Conservation (phyloP, 1,284 basidiomycete genomes). For the Mycosarcoma mackinlayi region DNA sequence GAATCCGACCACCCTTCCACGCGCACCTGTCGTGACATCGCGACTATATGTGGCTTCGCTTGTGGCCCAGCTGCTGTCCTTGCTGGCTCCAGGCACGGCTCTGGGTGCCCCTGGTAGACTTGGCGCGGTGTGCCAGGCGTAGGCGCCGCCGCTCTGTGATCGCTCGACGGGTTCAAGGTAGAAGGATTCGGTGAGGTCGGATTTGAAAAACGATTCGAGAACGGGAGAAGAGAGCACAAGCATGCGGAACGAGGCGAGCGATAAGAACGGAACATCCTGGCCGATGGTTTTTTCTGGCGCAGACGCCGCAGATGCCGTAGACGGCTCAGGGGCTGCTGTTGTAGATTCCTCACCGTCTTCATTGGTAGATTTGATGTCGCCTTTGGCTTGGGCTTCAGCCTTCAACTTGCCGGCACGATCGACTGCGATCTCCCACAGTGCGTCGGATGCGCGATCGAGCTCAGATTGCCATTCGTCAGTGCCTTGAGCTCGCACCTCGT, state of each 20-base stretch:
- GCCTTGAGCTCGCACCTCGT: slow-evolving; percentile 17
- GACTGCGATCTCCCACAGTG: slow-evolving; percentile 63
- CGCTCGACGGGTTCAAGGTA: slow-evolving; percentile 58
- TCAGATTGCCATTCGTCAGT: slow-evolving; percentile 57
- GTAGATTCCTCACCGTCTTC: slow-evolving; percentile 38
- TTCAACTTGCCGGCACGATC: slow-evolving; percentile 58
- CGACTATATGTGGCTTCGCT: slow-evolving; percentile 62
- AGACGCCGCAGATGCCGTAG: slow-evolving; percentile 6
- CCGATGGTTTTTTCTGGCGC: slow-evolving; percentile 26
- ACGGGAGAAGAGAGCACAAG: slow-evolving; percentile 64
- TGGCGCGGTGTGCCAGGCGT: slow-evolving; percentile 65
- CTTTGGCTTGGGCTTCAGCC: slow-evolving; percentile 15
- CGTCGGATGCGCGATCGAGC: slow-evolving; percentile 58
- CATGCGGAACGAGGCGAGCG: slow-evolving; percentile 62
- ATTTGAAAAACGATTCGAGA: slow-evolving; percentile 64
- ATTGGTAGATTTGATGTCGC: slow-evolving; percentile 5
- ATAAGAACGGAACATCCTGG: slow-evolving; percentile 63
- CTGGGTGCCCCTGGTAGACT: slow-evolving; percentile 47
- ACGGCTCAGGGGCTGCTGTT: not conserved
- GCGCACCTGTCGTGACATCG: slow-evolving; percentile 62
- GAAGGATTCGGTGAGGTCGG: slow-evolving; percentile 62
- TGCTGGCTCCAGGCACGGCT: slow-evolving; percentile 50
- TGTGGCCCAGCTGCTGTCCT: slow-evolving; percentile 47
- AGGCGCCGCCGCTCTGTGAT: slow-evolving; percentile 61
- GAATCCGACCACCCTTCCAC: slow-evolving; percentile 64